A percentile compares a stretch with the other conserved stretches of the same genome.
phyloP scores from a whole-genome alignment of 2,329 filamentous ascomycete genomes.

The Nemania sp. region DNA sequence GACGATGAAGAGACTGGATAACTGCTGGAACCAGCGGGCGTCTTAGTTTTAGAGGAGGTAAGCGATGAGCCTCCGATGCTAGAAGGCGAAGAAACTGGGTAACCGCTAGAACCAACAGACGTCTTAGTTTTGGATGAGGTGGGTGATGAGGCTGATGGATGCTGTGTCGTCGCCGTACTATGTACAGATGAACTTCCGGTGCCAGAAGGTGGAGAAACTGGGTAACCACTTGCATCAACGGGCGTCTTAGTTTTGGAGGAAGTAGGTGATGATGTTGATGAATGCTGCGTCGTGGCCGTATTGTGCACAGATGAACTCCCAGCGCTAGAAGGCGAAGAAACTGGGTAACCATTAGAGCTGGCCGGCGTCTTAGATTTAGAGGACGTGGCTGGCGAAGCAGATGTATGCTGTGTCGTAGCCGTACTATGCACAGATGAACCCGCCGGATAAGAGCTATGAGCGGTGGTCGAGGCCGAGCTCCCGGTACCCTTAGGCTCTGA shows the following conservation, averaged over 20 bases:
- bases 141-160: conserved; percentile 31
- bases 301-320: too few species aligned
- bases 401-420: not conserved
- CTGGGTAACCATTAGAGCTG: conserved; percentile 23
- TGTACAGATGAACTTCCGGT: not conserved
- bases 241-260: conserved; percentile 3
- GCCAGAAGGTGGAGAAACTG: conserved; percentile 26
- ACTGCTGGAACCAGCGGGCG: conserved; percentile 26
- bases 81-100: conserved; percentile 18
- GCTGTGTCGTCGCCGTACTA: too few species aligned
- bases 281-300: too few species aligned
- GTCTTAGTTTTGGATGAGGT: conserved; percentile 6
- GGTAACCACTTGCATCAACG: conserved; percentile 21
- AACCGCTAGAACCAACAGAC: conserved; percentile 11
- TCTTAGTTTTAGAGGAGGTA: not conserved
- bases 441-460: not conserved
- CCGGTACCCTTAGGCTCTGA: not conserved
- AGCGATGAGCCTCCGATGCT: not conserved
- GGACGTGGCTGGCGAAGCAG: conserved; percentile 1
- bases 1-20: conserved; percentile 18
- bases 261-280: conserved; percentile 11
- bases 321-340: not conserved
- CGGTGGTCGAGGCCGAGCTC: not conserved
- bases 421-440: not conserved
- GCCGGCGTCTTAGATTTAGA: not conserved